Percentiles rank a stretch among this genome's conserved stretches.
These are phyloP conservation scores for Scutellaria barbata DNA, from an alignment of 257 asterid species.

Conservation along the genomic window DNA sequence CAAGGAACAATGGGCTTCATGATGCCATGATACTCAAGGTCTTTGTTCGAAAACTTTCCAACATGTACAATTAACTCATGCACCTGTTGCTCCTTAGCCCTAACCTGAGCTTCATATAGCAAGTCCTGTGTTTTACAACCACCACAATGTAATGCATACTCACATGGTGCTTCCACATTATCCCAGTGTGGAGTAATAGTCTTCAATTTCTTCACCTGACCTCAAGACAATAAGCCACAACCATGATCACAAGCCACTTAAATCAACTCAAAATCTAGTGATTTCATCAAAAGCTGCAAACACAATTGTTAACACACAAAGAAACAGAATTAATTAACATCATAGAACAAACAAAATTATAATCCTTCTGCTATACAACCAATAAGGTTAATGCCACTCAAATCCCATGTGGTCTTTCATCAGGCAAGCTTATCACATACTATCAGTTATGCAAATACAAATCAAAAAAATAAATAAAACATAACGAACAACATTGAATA, in stretches of 20 bases:
- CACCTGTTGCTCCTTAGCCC: conserved; percentile 90
- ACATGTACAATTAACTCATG: conserved; percentile 73
- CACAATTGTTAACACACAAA: not conserved
- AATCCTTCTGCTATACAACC: not conserved
- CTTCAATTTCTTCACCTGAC: conserved; percentile 81
- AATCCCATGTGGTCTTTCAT: not conserved
- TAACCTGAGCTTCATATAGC: conserved; percentile 80
- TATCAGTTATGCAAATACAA: not conserved
- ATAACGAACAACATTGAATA: not conserved
- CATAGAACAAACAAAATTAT: not conserved
- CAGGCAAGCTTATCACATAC: conserved; percentile 1
- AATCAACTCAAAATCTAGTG: conserved; percentile 10
- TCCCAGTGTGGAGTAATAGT: conserved; percentile 76
- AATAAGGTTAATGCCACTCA: conserved; percentile 5
- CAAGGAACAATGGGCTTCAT: conserved; percentile 93
- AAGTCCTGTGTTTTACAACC: conserved; percentile 94
- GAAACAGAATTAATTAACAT: not conserved
- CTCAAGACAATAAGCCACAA: conserved; percentile 33
- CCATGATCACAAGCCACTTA: conserved; percentile 32
- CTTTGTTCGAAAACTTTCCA: conserved; percentile 68
- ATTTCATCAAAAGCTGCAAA: not conserved
- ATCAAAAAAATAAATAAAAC: not conserved
- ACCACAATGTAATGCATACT: conserved; percentile 85
- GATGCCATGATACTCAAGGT: conserved; percentile 51
- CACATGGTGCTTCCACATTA: conserved; percentile 88